Percentiles rank a stretch among this genome's conserved stretches.
phyloP scores from a whole-genome alignment of 495 filamentous ascomycete species.

The Penicillium daleae region DNA sequence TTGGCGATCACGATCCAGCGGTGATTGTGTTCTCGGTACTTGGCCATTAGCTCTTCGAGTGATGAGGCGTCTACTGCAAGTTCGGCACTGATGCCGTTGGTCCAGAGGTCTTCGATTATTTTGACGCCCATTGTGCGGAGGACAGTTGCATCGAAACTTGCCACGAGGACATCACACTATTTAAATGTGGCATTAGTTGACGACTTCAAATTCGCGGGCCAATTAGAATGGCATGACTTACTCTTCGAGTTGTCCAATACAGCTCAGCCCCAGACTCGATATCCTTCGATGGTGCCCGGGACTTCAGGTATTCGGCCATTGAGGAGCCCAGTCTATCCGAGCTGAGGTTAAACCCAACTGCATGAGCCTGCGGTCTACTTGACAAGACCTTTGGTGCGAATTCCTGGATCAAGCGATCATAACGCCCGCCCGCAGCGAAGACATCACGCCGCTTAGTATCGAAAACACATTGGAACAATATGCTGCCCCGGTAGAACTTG shows the following conservation, averaged over 20 bases:
- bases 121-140: slow-evolving; percentile 76
- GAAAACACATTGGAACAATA: slow-evolving; percentile 89
- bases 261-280: slow-evolving; percentile 49
- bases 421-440: slow-evolving; percentile 91
- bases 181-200: slow-evolving; percentile 21
- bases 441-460: slow-evolving; percentile 84
- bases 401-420: slow-evolving; percentile 77
- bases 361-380: slow-evolving; percentile 58
- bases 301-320: slow-evolving; percentile 68
- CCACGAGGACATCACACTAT: slow-evolving; percentile 85
- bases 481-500: slow-evolving; percentile 84
- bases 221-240: slow-evolving; percentile 40
- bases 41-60: slow-evolving; percentile 70
- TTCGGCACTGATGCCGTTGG: slow-evolving; percentile 85
- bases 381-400: slow-evolving; percentile 46
- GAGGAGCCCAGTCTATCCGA: slow-evolving; percentile 77
- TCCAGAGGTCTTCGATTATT: slow-evolving; percentile 79
- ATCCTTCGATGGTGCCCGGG: slow-evolving; percentile 71
- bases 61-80: slow-evolving; percentile 75
- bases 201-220: neutral
- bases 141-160: slow-evolving; percentile 77
- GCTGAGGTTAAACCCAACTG: slow-evolving; percentile 89
- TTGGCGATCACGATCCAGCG: slow-evolving; percentile 88
- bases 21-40: slow-evolving; percentile 74
- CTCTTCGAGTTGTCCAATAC: slow-evolving; percentile 65